These are phyloP conservation scores for Naganishia kalamii DNA, from an alignment of 768 basidiomycete species.

Conservation along the genomic window DNA sequence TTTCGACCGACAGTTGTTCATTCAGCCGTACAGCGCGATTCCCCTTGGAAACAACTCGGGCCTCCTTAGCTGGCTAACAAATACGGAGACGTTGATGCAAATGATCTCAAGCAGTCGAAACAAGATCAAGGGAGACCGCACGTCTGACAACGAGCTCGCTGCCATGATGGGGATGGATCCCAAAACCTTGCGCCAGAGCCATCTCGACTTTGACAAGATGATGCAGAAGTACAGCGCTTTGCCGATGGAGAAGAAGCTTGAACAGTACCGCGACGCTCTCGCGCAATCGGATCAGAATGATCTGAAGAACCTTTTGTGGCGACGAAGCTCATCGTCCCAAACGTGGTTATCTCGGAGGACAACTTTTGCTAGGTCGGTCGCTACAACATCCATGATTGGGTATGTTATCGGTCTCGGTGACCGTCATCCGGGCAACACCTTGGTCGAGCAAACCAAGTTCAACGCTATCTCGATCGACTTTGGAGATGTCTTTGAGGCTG, in stretches of 20 bases:
- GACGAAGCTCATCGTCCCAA: slow-evolving; percentile 40
- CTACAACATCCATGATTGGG: slow-evolving; percentile 42
- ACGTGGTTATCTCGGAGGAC: slow-evolving; percentile 44
- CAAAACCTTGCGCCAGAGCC: slow-evolving; percentile 14
- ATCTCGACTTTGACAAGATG: slow-evolving; percentile 19
- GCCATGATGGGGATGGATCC: slow-evolving; percentile 38
- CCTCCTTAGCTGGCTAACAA: slow-evolving; percentile 39
- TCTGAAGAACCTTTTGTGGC: slow-evolving; percentile 43
- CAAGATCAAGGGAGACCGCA: slow-evolving; percentile 30
- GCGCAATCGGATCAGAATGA: slow-evolving; percentile 25
- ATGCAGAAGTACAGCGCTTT: slow-evolving; percentile 40
- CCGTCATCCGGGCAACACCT: slow-evolving; percentile 46
- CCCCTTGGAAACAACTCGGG: slow-evolving; percentile 41
- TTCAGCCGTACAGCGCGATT: slow-evolving; percentile 29
- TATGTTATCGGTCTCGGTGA: slow-evolving; percentile 48
- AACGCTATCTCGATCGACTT: slow-evolving; percentile 45
- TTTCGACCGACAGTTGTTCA: slow-evolving; percentile 40
- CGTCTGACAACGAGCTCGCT: slow-evolving; percentile 39
- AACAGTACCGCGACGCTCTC: slow-evolving; percentile 33
- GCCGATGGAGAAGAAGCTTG: slow-evolving; percentile 33
- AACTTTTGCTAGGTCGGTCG: slow-evolving; percentile 41
- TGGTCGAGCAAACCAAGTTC: slow-evolving; percentile 39
- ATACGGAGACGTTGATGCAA: slow-evolving; percentile 40
- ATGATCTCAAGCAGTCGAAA: slow-evolving; percentile 38
- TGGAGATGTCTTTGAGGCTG: slow-evolving; percentile 43